Evolutionary conservation across 148 eudicot genomes (phyloP).

Genomic region (Cornus suecica): DNA sequence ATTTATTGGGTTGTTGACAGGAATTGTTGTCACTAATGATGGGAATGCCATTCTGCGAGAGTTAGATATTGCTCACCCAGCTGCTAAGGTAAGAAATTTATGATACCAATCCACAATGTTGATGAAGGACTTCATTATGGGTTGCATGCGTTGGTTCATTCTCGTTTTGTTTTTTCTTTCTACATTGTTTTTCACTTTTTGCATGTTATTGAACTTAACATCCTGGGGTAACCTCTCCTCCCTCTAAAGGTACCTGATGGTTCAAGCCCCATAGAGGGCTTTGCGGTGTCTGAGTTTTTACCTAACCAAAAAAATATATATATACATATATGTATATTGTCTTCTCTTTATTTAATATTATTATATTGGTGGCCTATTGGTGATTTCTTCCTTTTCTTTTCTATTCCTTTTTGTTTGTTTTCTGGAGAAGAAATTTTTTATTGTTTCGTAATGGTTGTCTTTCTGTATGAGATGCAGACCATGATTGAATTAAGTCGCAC

Average conservation of each 20-base stretch:
- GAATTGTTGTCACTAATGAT: constrained; percentile 96
- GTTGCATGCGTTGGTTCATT: no score
- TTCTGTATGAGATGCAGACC: constrained; percentile 44
- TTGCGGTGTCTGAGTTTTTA: no score
- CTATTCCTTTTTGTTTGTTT: background rate
- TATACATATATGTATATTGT: no score
- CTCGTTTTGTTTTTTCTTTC: no score
- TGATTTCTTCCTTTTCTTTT: background rate
- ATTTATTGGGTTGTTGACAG: constrained; percentile 32
- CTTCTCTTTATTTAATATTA: no score
- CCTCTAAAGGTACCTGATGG: no score
- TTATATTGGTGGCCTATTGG: background rate
- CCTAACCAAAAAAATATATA: no score
- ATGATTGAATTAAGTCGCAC: constrained; percentile 99
- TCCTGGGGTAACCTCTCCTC: no score
- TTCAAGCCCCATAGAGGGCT: no score
- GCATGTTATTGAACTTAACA: no score
- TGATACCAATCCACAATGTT: background rate
- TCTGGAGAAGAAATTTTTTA: background rate
- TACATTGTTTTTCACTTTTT: background rate
- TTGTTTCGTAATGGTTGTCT: constrained; percentile 15
- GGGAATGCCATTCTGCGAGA: constrained; percentile 96
- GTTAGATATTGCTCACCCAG: constrained; percentile 95
- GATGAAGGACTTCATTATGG: no score
- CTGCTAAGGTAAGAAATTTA: constrained; percentile 64